Evolutionary conservation across 1,284 basidiomycete species (phyloP), one percentile per base, ranked within the genome.

Genomic region (Mycena citricolor): DNA sequence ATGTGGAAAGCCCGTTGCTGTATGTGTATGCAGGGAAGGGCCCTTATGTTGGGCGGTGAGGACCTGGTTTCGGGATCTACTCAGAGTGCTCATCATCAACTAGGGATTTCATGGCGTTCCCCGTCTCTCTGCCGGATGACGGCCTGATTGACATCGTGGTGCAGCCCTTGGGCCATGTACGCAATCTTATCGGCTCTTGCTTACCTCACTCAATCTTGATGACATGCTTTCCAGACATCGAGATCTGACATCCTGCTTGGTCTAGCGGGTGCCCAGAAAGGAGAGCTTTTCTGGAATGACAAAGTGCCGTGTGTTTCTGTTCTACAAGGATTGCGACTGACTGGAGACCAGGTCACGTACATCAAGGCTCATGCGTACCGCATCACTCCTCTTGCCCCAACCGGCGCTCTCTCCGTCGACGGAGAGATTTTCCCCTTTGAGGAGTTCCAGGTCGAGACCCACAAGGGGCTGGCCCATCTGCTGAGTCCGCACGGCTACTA

Each of bases 91-190:
- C 32, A 12, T 43, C 2, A 34, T n/a, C 24, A 3, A 22, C 28
- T 49, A 81, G 85, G 38, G 86, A 92, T 60, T 69, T 90, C 30
- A 88, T 93, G 83, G 84, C 92, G 41, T 94, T 93, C 64, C 92
- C 92, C 0, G 82, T 89, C 4, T 83, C 89, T 1, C 65, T 82
- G 28, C 81, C 86, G 0, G 81, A 87, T 38, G 86, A 92, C 57
- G 93, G 92, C 0, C 61, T 85, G 28, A 80, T 95, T 42, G 92
- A 97, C 59, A 64, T 95, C 16, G 78, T 79, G 26, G 69, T 83
- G 14, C 85, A 93, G 67, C 76, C 79, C 41, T 55, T 74, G 42
- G n/a, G n/a, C n/a, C n/a, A n/a, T n/a, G 89, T 88, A 46, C 39
- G 65, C 12, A 4, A 31, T 11, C 34, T 44, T 8, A 25, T 37